Evolutionary conservation across 1,139 yeast species (phyloP), one percentile per base, ranked within the genome.

Genomic region (Hyphopichia wangnamkhiaoensis): DNA sequence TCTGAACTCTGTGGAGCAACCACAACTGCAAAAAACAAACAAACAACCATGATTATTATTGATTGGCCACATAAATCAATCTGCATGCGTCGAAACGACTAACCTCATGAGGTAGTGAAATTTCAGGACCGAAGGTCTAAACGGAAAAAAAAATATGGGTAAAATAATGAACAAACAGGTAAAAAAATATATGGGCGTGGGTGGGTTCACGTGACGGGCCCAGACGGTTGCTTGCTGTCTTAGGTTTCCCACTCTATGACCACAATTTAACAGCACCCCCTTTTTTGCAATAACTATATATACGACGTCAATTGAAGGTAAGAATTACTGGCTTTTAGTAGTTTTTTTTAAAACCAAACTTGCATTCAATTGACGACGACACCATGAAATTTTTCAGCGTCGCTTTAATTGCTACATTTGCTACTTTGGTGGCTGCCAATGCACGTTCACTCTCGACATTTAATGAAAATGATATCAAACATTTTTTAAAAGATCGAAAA

Each of bases 401-500:
- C 19, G 24, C 33, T 7, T 5, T 30, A 30, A 12, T 30, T 18
- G 29, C 16, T 12, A 4, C 37, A 12, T 31, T 37, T 24, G 18
- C 31, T 17, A 33, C 15, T 9, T 23, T 26, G 17, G 44, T 36
- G 5, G 20, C 37, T 21, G 38, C 40, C 10, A 35, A 40, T 31
- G n/a, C 21, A 9, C 17, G 24, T 4, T 15, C 24, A 12, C 47
- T 52, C 30, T 38, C 46, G 12, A 42, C 46, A 15, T 61, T 65
- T 64, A 55, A 54, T 34, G 45, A 42, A 27, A 49, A 48, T 24
- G 68, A 62, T 35, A 39, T 62, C 18, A 56, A 56, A 40, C 59
- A 60, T 33, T 62, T 62, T 38, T 55, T 61, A 35, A 50, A 50
- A 28, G 80, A 74, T 46, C 65, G 73, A 30, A 57, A 61, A 21